These are phyloP conservation scores for Fusarium kyushuense DNA, from an alignment of 2,329 filamentous ascomycete genomes.

Conservation along the genomic window DNA sequence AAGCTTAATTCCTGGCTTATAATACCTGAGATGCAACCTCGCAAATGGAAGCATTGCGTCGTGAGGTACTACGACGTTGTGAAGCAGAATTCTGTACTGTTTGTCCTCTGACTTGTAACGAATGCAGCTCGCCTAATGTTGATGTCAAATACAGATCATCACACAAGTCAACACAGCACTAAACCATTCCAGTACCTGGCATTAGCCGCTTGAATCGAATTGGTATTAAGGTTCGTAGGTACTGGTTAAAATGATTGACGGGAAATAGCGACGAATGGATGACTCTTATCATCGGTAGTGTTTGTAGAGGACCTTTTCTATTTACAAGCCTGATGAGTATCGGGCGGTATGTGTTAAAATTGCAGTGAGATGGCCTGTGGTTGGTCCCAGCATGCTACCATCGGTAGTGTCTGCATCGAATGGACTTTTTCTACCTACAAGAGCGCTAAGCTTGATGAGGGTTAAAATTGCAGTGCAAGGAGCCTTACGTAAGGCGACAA, in stretches of 20 bases:
- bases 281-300: conserved; percentile 15
- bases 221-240: not conserved
- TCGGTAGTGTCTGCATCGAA: too few species aligned
- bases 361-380: too few species aligned
- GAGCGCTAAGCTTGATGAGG: too few species aligned
- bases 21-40: not conserved
- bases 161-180: not conserved
- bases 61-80: not conserved
- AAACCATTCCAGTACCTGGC: not conserved
- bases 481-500: too few species aligned
- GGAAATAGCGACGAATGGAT: not conserved
- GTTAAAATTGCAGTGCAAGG: too few species aligned
- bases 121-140: conserved; percentile 34
- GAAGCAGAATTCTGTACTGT: not conserved
- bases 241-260: not conserved
- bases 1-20: not conserved
- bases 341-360: too few species aligned
- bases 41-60: not conserved
- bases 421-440: too few species aligned
- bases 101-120: conserved; percentile 15
- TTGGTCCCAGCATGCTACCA: too few species aligned
- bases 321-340: too few species aligned
- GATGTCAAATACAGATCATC: not conserved
- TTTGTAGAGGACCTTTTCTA: too few species aligned
- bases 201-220: not conserved